Base-by-base conservation (phyloP, 2,329 filamentous ascomycete species). In the Peltaster fructicola region DNA sequence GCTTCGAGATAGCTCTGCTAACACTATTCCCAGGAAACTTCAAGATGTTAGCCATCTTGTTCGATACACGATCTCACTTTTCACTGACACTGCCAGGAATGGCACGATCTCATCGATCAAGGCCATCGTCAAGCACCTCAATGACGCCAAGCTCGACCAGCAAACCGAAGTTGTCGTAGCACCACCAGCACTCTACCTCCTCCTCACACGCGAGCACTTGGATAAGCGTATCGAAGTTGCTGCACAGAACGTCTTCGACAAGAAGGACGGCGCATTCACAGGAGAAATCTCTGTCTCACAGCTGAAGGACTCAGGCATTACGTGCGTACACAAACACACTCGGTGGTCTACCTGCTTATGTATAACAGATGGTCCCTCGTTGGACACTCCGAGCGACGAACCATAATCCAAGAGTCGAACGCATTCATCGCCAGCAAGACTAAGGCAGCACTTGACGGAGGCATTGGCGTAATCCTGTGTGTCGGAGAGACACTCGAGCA, bases 321-420 rank as follows among this genome's bases (percentile, higher is more conserved):
- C 70, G 49, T n/a, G n/a, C n/a, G n/a, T n/a, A n/a, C n/a, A n/a
- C n/a, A n/a, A n/a, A n/a, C n/a, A n/a, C 14, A 11, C 24, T 14
- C 19, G 12, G n/a, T n/a, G n/a, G n/a, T n/a, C n/a, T n/a, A n/a
- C n/a, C n/a, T n/a, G n/a, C n/a, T n/a, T n/a, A n/a, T n/a, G n/a
- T n/a, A n/a, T n/a, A n/a, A n/a, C n/a, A n/a, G n/a, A n/a, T 98
- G 88, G 88, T 67, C 75, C 34, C 74, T 98, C 46, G 65, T 92
- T 33, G 88, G 88, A 40, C 88, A 98, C 70, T 88, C 78, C 34
- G 88, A 98, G 68, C 78, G 88, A 44, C 76, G 88, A 44, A 80
- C 81, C 27, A 73, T 95, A 52, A 65, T 95, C 36, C 68, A 73
- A 53, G 88, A 98, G 66, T 67, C 67, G 38, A 81, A 93, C 56